Conservation (phyloP, 108 stramenopile species). For the Mayamaea pseudoterrestris region DNA sequence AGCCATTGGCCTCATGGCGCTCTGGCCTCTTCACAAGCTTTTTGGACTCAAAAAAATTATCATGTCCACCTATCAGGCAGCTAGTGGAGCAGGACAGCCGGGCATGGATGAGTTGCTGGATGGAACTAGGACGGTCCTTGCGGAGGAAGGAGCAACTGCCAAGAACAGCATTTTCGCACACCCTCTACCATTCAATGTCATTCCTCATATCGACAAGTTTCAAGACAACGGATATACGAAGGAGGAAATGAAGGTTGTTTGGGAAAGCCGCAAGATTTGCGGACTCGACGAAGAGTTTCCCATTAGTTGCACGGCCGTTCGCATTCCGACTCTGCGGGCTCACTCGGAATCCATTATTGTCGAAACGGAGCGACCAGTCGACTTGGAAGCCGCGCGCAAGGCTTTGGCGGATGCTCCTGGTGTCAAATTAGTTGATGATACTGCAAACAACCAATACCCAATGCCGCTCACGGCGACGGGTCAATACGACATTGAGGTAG, state of each 20-base stretch:
- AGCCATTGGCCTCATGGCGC: slow-evolving; percentile 96
- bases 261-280: slow-evolving; percentile 96
- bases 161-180: slow-evolving; percentile 85
- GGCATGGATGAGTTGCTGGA: slow-evolving; percentile 94
- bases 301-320: slow-evolving; percentile 88
- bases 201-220: slow-evolving; percentile 98
- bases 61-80: slow-evolving; percentile 95
- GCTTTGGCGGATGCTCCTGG: slow-evolving; percentile 67
- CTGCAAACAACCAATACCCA: slow-evolving; percentile 65
- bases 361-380: slow-evolving; percentile 81
- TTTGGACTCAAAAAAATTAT: slow-evolving; percentile 87
- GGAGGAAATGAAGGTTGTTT: slow-evolving; percentile 99
- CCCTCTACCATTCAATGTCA: slow-evolving; percentile 96
- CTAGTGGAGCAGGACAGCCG: slow-evolving; percentile 77
- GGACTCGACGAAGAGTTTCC: slow-evolving; percentile 64
- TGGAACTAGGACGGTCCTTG: slow-evolving; percentile 70
- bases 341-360: slow-evolving; percentile 93
- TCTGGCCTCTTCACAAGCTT: slow-evolving; percentile 87
- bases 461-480: slow-evolving; percentile 96
- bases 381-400: slow-evolving; percentile 62
- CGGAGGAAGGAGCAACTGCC: slow-evolving; percentile 49
- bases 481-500: slow-evolving; percentile 91
- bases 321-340: slow-evolving; percentile 95
- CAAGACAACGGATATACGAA: slow-evolving; percentile 97
- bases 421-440: slow-evolving; percentile 74